Conservation (phyloP, 2,329 filamentous ascomycete genomes). For the Ascochyta rabiei region DNA sequence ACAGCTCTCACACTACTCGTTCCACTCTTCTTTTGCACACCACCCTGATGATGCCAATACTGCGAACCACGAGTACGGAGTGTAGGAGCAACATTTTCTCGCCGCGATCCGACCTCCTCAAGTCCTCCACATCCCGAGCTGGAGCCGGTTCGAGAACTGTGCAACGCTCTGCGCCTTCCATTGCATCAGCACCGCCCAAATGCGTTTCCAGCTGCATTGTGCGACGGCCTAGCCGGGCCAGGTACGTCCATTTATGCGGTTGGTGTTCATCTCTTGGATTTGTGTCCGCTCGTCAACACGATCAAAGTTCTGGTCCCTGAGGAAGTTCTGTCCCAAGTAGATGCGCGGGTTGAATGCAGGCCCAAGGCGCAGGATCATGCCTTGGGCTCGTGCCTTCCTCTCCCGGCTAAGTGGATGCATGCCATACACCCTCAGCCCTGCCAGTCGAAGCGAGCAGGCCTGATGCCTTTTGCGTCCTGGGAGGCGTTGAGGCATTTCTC, state of each 20-base stretch:
- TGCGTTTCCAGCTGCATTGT: constrained; percentile 8
- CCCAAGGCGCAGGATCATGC: constrained; percentile 4
- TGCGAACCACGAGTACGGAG: neutral
- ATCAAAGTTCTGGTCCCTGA: neutral
- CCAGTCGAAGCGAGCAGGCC: constrained; percentile 1
- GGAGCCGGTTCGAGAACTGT: constrained; percentile 2
- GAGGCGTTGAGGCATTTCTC: constrained; percentile 5
- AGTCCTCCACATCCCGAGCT: neutral
- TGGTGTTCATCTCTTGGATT: neutral
- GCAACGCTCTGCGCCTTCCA: constrained; percentile 1
- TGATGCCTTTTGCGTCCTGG: neutral
- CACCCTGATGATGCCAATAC: constrained; percentile 1
- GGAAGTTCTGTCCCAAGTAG: neutral
- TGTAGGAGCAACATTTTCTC: neutral
- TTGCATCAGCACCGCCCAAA: constrained; percentile 16
- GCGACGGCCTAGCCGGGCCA: constrained; percentile 2
- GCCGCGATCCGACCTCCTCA: constrained; percentile 1
- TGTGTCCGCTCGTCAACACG: neutral
- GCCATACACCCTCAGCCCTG: neutral
- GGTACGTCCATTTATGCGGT: neutral
- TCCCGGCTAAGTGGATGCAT: constrained; percentile 6
- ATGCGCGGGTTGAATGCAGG: constrained; percentile 4
- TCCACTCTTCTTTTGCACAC: neutral
- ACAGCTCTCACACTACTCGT: neutral
- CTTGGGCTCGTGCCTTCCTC: constrained; percentile 17